phyloP scores from a whole-genome alignment of 495 filamentous ascomycete genomes.

The Sordaria brevicollis region DNA sequence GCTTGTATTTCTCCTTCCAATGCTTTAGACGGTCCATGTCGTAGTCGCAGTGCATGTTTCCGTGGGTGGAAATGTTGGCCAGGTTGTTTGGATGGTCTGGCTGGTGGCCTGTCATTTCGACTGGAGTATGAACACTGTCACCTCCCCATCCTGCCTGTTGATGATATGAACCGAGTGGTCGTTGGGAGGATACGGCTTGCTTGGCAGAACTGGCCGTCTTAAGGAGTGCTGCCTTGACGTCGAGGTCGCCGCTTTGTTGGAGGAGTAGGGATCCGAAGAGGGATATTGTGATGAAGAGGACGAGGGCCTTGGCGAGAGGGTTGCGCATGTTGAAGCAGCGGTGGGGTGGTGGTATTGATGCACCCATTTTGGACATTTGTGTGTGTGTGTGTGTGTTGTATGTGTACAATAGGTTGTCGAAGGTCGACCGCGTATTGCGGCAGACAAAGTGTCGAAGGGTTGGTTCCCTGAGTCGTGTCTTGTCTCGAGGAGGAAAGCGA shows the following conservation, averaged over 20 bases:
- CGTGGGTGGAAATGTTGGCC: constrained; percentile 8
- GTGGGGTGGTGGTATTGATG: constrained; percentile 24
- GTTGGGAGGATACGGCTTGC: constrained; percentile 21
- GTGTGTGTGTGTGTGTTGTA: not conserved
- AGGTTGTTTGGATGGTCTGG: constrained; percentile 5
- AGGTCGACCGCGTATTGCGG: not conserved
- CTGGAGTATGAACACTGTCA: not conserved
- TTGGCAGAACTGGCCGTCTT: constrained; percentile 27
- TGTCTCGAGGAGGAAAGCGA: not conserved
- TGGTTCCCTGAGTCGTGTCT: not conserved
- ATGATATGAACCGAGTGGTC: constrained; percentile 12
- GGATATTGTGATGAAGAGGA: constrained; percentile 26
- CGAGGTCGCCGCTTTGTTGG: constrained; percentile 24
- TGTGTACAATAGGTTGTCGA: not conserved
- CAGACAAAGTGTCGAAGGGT: not conserved
- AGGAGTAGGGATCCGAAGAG: constrained; percentile 24
- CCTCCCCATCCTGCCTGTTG: constrained; percentile 1
- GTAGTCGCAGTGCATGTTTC: constrained; percentile 32
- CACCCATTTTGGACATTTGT: constrained; percentile 22
- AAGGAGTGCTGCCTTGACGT: constrained; percentile 26
- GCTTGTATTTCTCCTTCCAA: constrained; percentile 33
- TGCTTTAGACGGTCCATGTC: constrained; percentile 30
- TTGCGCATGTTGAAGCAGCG: constrained; percentile 35
- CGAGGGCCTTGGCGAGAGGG: constrained; percentile 29
- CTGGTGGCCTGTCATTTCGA: constrained; percentile 2